These are phyloP conservation scores for Cladophialophora exuberans DNA, from an alignment of 2,329 filamentous ascomycete species.

Conservation along the genomic window DNA sequence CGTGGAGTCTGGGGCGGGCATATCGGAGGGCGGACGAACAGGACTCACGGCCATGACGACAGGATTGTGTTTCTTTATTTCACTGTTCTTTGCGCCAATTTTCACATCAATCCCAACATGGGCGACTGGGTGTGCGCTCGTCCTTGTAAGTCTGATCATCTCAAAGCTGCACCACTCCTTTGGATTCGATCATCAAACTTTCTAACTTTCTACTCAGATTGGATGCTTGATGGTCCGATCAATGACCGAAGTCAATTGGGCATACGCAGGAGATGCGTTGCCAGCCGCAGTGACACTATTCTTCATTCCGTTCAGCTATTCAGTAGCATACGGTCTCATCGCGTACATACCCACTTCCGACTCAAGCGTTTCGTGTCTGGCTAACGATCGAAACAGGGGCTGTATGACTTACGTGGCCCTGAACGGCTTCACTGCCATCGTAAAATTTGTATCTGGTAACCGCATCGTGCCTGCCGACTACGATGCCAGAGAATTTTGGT, in stretches of 20 bases:
- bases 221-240: conserved; percentile 23
- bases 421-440: conserved; percentile 70
- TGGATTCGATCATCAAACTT: neutral
- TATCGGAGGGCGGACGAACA: conserved; percentile 82
- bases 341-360: conserved; percentile 42
- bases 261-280: conserved; percentile 79
- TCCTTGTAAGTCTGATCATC: conserved; percentile 67
- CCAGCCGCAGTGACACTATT: conserved; percentile 83
- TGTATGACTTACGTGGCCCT: conserved; percentile 76
- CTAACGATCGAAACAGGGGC: conserved; percentile 51
- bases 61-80: conserved; percentile 81
- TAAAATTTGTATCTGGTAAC: conserved; percentile 68
- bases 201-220: neutral
- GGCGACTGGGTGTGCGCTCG: conserved; percentile 85
- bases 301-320: conserved; percentile 88
- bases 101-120: conserved; percentile 88
- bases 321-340: conserved; percentile 84
- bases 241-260: conserved; percentile 85
- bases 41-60: conserved; percentile 80
- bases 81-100: conserved; percentile 86
- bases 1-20: conserved; percentile 84
- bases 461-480: conserved; percentile 75
- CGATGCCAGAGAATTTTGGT: conserved; percentile 77
- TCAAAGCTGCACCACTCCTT: neutral
- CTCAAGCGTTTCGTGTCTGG: too few relatives aligned